Base-by-base conservation (phyloP, 208 protist genomes). In the Leishmania braziliensis region DNA sequence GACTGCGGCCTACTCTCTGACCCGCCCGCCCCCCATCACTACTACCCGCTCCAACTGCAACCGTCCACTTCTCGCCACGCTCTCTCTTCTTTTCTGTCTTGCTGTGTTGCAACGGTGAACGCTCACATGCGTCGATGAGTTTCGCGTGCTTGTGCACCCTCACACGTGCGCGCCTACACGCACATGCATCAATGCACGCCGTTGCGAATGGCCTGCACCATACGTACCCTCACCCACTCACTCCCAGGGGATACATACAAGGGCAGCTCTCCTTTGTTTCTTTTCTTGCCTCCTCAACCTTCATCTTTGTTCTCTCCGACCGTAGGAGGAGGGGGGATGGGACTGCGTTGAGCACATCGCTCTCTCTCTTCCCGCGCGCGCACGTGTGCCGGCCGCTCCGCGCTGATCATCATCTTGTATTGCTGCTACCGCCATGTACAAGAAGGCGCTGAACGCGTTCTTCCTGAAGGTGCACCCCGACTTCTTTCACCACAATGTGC, bases 381-480 rank as follows among this genome's bases (percentile, higher is more conserved):
- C n/a, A 20, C 48, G 66, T 23, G 39, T 72, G 39, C 9, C 18
- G 43, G 66, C 18, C 5, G 39, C 39, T 72, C 66, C 36, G 43
- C 66, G 39, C 39, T 43, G 66, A 43, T 48, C 39, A 10, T 46
- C 39, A 5, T 10, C 2, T 14, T 46, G 68, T 46, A 50, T 72
- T 23, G 20, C 26, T 43, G n/a, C 50, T 53, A 23, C 53, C 1
- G 39, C 16, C 43, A 98, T 98, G 93, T 98, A 98, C 88, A 98
- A 98, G 85, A 96, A 95, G 76, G 94, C 95, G 0, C 89, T 98
- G 58, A 94, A 97, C 76, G 87, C 92, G 79, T 98, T 98, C 73
- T 97, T 98, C 74, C 82, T 98, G 68, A 97, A 97, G 86, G 93
- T 97, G n/a, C 95, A 98, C 73, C 95, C 95, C 12, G 95, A 98